These are phyloP conservation scores for Erodium moschatum DNA, from an alignment of 441 rosid genomes.

Conservation along the genomic window DNA sequence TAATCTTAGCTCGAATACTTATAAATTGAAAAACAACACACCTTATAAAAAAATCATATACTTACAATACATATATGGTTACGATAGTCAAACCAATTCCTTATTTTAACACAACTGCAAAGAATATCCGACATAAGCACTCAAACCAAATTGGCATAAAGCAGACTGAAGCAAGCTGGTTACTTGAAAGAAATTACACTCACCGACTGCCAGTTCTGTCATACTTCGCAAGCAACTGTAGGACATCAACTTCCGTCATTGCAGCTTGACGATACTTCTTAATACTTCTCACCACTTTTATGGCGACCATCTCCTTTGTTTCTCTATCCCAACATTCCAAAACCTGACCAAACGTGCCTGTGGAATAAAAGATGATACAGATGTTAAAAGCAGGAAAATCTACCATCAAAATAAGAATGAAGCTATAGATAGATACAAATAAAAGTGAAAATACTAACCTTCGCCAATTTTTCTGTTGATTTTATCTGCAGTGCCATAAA, in stretches of 20 bases:
- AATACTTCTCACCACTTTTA: constrained; percentile 74
- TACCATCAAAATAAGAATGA: background rate
- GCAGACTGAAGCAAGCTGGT: constrained; percentile 12
- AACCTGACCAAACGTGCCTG: constrained; percentile 91
- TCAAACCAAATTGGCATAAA: constrained; percentile 34
- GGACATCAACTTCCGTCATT: constrained; percentile 79
- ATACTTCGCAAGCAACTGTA: constrained; percentile 78
- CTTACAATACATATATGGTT: constrained; percentile 93
- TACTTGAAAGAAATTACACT: constrained; percentile 21
- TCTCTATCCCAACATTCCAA: constrained; percentile 77
- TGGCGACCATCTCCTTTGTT: constrained; percentile 67
- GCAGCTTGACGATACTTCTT: constrained; percentile 88
- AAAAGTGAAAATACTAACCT: constrained; percentile 42
- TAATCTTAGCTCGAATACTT: constrained; percentile 51
- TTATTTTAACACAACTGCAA: constrained; percentile 99
- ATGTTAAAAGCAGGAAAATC: background rate
- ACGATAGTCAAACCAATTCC: constrained; percentile 97
- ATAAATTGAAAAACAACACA: constrained; percentile 35
- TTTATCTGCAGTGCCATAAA: constrained; percentile 41
- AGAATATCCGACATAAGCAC: constrained; percentile 42
- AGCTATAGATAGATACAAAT: background rate
- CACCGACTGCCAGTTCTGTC: constrained; percentile 72
- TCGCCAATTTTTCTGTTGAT: constrained; percentile 88
- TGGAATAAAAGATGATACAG: constrained; percentile 10
- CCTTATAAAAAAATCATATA: constrained; percentile 52